Conservation (phyloP, 768 basidiomycete genomes). For the Collybia sp. region DNA sequence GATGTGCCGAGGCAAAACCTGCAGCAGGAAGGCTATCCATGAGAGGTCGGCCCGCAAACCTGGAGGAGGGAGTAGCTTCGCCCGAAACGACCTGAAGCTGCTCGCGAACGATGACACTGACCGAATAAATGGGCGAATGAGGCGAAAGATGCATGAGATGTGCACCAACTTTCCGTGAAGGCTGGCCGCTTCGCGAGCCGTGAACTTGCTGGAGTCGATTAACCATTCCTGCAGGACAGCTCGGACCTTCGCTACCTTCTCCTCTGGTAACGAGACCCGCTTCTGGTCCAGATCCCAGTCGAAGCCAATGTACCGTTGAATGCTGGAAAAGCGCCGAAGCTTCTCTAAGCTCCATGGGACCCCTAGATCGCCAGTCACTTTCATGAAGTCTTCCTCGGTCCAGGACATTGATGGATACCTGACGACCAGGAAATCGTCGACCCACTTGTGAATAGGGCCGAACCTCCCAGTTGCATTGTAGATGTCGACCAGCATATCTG, state of each 20-base stretch:
- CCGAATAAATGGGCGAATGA: conserved; percentile 18
- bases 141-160: conserved; percentile 17
- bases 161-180: conserved; percentile 29
- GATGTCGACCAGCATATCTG: conserved; percentile 27
- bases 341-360: conserved; percentile 29
- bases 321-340: conserved; percentile 9
- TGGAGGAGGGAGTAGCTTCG: conserved; percentile 6
- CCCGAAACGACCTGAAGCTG: conserved; percentile 10
- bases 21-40: conserved; percentile 13
- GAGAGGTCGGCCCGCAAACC: conserved; percentile 13
- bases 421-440: conserved; percentile 31
- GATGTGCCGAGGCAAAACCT: conserved; percentile 9
- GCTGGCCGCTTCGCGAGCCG: conserved; percentile 11
- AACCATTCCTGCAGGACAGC: conserved; percentile 10
- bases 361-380: conserved; percentile 17
- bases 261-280: conserved; percentile 16
- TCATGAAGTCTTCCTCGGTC: conserved; percentile 22
- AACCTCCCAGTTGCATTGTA: conserved; percentile 15
- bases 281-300: conserved; percentile 22
- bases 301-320: conserved; percentile 27
- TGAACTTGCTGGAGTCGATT: background rate
- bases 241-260: conserved; percentile 14
- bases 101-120: conserved; percentile 14
- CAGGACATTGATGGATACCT: conserved; percentile 13
- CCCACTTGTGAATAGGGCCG: conserved; percentile 26